Evolutionary conservation across 805 yeast genomes (phyloP), one percentile per base, ranked within the genome.

Genomic region (Metschnikowia lochheadii): DNA sequence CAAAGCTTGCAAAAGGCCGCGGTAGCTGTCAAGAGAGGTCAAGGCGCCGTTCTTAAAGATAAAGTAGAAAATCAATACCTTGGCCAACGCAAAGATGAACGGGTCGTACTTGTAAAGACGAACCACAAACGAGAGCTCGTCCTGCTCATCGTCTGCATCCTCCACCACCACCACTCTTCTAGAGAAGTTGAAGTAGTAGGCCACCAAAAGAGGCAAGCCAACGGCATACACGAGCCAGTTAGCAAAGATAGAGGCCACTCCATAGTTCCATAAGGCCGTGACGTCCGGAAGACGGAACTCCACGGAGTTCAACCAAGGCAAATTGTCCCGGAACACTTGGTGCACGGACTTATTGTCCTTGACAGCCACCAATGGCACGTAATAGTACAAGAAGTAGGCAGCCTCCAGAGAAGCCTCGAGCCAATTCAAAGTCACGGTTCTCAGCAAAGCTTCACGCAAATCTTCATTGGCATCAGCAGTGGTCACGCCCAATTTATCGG

Each of bases 111-210:
- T 65, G 62, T 72, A 72, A 49, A 68, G 65, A 64, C 78, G 69
- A 33, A 55, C 55, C 13, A 56, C 57, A 33, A 52, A 52, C 8
- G 46, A 48, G 20, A 49, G 21, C 17, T 54, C 54, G 20, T 53
- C 53, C 38, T 48, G 29, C 29, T 26, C 53, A 21, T 49, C 51
- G 14, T 35, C 48, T 33, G 47, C 48, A 21, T 53, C 55, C 54
- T 68, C 70, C 48, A 65, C 59, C 23, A 62, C 65, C 44, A 69
- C 63, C 36, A 67, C 64, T 61, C 77, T 67, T 62, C 72, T 67
- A 50, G 82, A 68, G 59, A 79, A 78, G 65, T 80, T 80, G 58
- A 80, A 58, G 65, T 77, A 80, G 65, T 77, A 80, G 15, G 83
- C 75, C 34, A 66, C 56, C 38, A 69, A 32, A 51, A 68, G 62